Conservation (phyloP, 1,139 yeast species). For the Eremothecium cymbalariae region DNA sequence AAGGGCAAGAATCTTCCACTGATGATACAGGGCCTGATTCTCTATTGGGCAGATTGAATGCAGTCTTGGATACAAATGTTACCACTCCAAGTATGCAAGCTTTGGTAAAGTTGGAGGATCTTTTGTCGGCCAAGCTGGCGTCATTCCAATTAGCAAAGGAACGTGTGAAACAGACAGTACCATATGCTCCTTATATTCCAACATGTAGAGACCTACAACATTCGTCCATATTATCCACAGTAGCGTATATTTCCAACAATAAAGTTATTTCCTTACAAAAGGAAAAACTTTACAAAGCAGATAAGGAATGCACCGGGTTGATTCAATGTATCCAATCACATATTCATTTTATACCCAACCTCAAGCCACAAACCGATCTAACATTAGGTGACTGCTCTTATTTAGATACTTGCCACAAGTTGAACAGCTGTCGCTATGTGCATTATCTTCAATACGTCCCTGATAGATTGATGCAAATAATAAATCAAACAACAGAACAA, state of each 20-base stretch:
- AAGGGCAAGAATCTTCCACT: constrained; percentile 7
- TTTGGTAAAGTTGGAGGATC: constrained; percentile 14
- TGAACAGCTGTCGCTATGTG: constrained; percentile 68
- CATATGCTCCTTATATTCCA: constrained; percentile 40
- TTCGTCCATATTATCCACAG: constrained; percentile 26
- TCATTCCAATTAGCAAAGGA: constrained; percentile 36
- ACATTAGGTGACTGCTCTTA: constrained; percentile 89
- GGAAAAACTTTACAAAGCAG: constrained; percentile 21
- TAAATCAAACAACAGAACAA: constrained; percentile 9
- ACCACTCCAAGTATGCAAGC: constrained; percentile 9
- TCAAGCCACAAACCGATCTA: constrained; percentile 51
- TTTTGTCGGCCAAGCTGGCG: constrained; percentile 22
- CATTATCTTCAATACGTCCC: constrained; percentile 69
- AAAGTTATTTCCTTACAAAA: constrained; percentile 25
- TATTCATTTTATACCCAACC: constrained; percentile 57
- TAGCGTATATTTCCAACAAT: constrained; percentile 26
- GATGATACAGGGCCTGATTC: constrained; percentile 7
- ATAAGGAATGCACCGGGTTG: constrained; percentile 27
- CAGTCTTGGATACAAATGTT: constrained; percentile 9
- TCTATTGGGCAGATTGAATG: constrained; percentile 12
- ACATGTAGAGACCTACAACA: constrained; percentile 47
- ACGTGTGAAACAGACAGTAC: constrained; percentile 36
- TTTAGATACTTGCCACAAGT: constrained; percentile 85
- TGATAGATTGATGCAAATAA: constrained; percentile 13
- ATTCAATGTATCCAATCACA: constrained; percentile 40